Base-by-base conservation (phyloP, 164 flowering plant genomes). In the Umbilicus rupestris region DNA sequence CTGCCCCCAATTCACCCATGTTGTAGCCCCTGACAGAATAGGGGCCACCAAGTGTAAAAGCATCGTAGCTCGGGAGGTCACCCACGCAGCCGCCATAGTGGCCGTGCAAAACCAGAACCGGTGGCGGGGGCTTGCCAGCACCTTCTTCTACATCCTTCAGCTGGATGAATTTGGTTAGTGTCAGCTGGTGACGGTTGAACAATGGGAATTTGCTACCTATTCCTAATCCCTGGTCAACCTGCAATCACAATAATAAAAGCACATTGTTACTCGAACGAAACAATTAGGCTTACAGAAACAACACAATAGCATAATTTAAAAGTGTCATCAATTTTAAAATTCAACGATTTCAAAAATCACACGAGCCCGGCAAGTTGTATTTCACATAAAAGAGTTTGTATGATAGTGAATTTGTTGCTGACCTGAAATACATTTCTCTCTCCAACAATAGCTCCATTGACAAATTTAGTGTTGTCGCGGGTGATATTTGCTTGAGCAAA, bases 1-100 rank as follows among this genome's bases (percentile, higher is more conserved):
- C 96, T 60, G 99, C 99, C 31, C 99, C 99, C n/a, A 95, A 75
- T 73, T 95, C 99, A 57, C 99, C 99, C 99, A 90, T 92, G 79
- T 90, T 95, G 76, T 92, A 95, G 64, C 99, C 99, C 68, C 98
- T 78, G 16, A 95, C 99, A 55, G 98, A 95, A 71, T 92, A 92
- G 4, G 99, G 98, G n/a, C 98, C 99, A 1, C 98, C 99, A 52
- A 95, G 89, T 19, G 95, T 83, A 72, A 95, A 95, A 39, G 98
- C 98, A 73, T 95, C 99, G 73, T 95, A 92, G 70, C 99, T 95
- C n/a, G 99, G 95, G 67, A 95, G 94, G 76, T 95, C 99, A 35
- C 97, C 97, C 6, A 92, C 88, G 79, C 97, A 95, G 26, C 99
- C 99, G 64, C 99, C 98, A 76, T 92, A 95, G 68, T 90, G 98